Conservation (phyloP, 352 stramenopile genomes). For the Phytophthora agathidicida region DNA sequence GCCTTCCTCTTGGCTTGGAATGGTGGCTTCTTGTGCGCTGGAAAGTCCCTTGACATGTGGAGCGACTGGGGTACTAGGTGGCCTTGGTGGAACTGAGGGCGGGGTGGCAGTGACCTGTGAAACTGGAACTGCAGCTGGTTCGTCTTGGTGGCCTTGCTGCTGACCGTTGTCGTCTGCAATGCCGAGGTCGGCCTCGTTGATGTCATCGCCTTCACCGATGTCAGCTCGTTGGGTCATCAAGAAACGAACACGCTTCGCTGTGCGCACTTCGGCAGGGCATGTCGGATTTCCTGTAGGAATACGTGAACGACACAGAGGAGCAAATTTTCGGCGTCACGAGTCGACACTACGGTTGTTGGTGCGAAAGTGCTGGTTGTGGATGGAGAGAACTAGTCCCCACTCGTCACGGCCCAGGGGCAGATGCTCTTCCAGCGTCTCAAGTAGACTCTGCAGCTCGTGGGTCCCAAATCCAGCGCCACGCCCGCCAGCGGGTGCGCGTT, state of each 20-base stretch:
- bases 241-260: not conserved
- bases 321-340: not conserved
- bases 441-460: not conserved
- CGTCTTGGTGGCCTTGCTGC: not conserved
- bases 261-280: not conserved
- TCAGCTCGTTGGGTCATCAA: not conserved
- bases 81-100: no score
- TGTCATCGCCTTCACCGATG: conserved; percentile 1
- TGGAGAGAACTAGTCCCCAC: not conserved
- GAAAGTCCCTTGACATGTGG: no score
- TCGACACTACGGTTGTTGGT: conserved; percentile 3
- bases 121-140: not conserved
- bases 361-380: conserved; percentile 2
- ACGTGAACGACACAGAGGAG: not conserved
- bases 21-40: no score
- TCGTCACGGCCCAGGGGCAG: not conserved
- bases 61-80: no score
- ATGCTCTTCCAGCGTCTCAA: not conserved
- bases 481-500: not conserved
- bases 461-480: not conserved
- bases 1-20: no score
- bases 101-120: no score
- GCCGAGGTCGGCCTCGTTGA: not conserved
- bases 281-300: not conserved
- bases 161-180: not conserved